Evolutionary conservation across 1,284 basidiomycete genomes (phyloP), one percentile per base, ranked within the genome.

Genomic region (Marasmius oreades): DNA sequence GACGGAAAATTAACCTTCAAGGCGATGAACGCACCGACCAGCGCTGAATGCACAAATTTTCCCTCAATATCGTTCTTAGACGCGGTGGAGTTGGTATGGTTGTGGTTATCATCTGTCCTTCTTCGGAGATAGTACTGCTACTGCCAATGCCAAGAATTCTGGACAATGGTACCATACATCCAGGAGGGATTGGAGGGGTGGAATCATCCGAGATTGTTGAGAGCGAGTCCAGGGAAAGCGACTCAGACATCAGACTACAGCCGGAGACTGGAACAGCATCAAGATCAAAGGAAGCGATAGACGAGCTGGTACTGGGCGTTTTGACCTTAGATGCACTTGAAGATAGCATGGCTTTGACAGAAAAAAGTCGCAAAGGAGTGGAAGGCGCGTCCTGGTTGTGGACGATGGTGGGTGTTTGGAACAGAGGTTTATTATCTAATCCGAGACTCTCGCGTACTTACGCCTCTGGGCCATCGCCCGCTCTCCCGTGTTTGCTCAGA

Each of bases 61-160:
- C 82, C 62, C 72, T 76, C 26, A 80, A 64, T 70, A 84, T 73
- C 51, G 72, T 61, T 52, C 69, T 74, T 59, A 85, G 71, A 42
- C 83, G 76, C 31, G 79, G 80, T n/a, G 70, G 64, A 0, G 82
- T 85, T 8, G 82, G 82, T 26, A 70, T 67, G n/a, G 79, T 75
- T 50, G 77, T 65, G 3, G 67, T 63, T 24, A 68, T 66, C 7
- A 33, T 20, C 18, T 42, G 39, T 7, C 42, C 20, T 44, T 48
- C 28, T 43, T 51, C 33, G 28, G n/a, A 46, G 33, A 48, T 10
- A 31, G 59, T 28, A 37, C 56, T 39, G 44, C 47, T 42, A 48
- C 31, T 57, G 31, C 50, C 57, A 20, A 63, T 36, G 28, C 56
- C 51, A 18, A 66, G 57, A 18, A 62, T 52, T 12, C 60, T 61